Evolutionary conservation across 768 basidiomycete genomes (phyloP), one percentile per base, ranked within the genome.

Genomic region (Tulasnella sp.): DNA sequence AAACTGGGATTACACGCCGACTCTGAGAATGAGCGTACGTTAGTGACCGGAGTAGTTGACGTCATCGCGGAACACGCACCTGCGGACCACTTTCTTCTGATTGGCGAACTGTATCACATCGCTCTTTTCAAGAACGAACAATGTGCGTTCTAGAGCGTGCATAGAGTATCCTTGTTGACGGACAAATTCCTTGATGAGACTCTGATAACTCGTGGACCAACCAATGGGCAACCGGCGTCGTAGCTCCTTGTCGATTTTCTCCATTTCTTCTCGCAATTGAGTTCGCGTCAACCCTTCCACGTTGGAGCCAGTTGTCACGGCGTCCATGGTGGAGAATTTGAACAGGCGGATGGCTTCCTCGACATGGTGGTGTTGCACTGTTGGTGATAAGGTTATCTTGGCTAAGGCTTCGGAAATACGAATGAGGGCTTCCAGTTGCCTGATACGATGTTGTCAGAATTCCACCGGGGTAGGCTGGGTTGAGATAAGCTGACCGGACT

Each of bases 251-350:
- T 94, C 92, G 63, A 99, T 96, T 62, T 78, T 77, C 29, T 76
- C 72, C 77, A 97, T 91, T 71, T 98, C 94, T 53, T 92, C 92
- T 67, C 93, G 92, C 36, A 98, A 72, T 64, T 92, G 91, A 3
- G 85, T 83, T 40, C 93, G 80, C 12, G 90, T 87, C 58, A 98
- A 73, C 0, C 96, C 96, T 63, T 98, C 96, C 15, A 85, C 83
- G 31, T 88, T 84, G 25, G 55, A 45, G 11, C 96, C 93, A 0
- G 92, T 91, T 11, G 87, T 85, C 25, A 98, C 93, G 23, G 96
- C 96, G 67, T 98, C 92, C 94, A 99, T 98, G 2, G 96, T 98
- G 7, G 93, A 97, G 72, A 83, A 93, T 66, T 94, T 98, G 82
- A 99, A 99, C 39, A 99, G 71, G 8, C 96, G 85, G 63, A 98